phyloP scores from a whole-genome alignment of 768 basidiomycete species.

The Rhodotorula paludigena region DNA sequence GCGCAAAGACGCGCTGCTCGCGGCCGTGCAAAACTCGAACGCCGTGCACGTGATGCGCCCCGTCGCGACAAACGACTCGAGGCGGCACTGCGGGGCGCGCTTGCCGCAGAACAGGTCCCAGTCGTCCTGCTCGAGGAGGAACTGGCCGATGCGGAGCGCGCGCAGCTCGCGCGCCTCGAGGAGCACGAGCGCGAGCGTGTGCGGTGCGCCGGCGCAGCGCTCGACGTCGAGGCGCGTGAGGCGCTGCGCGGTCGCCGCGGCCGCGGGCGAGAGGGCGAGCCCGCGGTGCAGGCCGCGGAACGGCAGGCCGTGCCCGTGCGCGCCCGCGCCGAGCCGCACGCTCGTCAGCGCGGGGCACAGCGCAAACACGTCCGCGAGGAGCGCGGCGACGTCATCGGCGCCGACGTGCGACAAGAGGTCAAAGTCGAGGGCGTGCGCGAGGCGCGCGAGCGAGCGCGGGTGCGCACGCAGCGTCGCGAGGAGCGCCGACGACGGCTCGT shows the following conservation, averaged over 20 bases:
- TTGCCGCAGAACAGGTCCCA: not conserved
- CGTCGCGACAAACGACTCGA: constrained; percentile 1
- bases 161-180: not conserved
- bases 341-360: not conserved
- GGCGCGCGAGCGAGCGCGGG: not conserved
- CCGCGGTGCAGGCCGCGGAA: constrained; percentile 4
- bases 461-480: not conserved
- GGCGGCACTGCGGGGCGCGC: not conserved
- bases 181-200: constrained; percentile 26
- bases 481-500: not conserved
- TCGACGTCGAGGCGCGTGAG: constrained; percentile 3
- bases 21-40: not conserved
- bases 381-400: not conserved
- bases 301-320: constrained; percentile 16
- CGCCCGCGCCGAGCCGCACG: constrained; percentile 14
- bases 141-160: constrained; percentile 19
- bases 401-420: constrained; percentile 13
- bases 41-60: constrained; percentile 3
- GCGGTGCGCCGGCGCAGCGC: constrained; percentile 13
- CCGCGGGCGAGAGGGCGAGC: not conserved
- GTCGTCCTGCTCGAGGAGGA: constrained; percentile 20
- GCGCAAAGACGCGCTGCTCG: not conserved
- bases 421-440: constrained; percentile 8
- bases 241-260: not conserved
- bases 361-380: not conserved